Conservation (phyloP, 1,284 basidiomycete genomes). For the Serendipita sp. region DNA sequence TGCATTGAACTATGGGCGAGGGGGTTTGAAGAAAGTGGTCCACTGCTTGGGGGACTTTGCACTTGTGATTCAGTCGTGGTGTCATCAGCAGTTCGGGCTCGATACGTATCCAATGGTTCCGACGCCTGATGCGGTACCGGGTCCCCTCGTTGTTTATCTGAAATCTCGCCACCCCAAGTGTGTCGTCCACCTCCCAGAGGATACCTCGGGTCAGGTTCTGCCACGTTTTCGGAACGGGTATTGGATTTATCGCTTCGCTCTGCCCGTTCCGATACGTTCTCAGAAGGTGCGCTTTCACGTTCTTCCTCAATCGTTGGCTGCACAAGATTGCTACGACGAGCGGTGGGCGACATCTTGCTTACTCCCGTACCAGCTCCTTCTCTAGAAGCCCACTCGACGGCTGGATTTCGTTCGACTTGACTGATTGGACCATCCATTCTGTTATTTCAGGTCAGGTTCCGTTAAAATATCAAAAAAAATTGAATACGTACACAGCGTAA, state of each 20-base stretch:
- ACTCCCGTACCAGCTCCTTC: conserved; percentile 13
- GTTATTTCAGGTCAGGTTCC: conserved; percentile 10
- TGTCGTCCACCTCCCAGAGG: neutral
- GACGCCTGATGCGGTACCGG: neutral
- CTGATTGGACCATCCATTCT: conserved; percentile 52
- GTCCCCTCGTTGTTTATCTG: neutral
- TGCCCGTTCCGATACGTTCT: neutral
- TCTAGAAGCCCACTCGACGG: conserved; percentile 18
- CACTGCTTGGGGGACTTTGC: neutral
- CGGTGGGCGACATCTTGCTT: conserved; percentile 11
- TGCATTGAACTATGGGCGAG: neutral
- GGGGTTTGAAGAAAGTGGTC: neutral
- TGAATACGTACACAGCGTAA: conserved; percentile 49
- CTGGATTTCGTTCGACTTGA: conserved; percentile 11
- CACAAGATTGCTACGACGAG: neutral
- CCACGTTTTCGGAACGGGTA: neutral
- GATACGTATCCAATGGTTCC: neutral
- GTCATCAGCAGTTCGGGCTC: neutral
- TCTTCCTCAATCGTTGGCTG: conserved; percentile 9
- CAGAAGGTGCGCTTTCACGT: neutral
- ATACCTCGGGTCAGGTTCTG: neutral
- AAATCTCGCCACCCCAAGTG: no score
- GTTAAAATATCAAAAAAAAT: neutral
- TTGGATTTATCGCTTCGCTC: neutral
- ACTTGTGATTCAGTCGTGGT: neutral